Evolutionary conservation across 495 filamentous ascomycete genomes (phyloP).

Genomic region (Eremomyces bilateralis): DNA sequence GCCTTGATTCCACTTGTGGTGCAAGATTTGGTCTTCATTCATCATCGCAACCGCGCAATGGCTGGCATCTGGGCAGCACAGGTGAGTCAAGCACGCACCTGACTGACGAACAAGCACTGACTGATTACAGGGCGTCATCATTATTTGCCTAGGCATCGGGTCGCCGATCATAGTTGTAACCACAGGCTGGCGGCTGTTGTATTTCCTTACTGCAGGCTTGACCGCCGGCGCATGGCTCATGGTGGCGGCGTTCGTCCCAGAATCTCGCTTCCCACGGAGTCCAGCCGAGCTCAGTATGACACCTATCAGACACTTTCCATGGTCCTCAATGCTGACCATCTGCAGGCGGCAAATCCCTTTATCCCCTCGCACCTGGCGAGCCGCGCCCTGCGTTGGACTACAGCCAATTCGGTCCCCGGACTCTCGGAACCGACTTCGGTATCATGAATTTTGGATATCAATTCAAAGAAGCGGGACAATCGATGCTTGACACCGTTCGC

Average conservation of each 20-base stretch:
- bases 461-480: not conserved
- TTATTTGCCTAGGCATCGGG: conserved; percentile 9
- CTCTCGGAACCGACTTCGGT: not conserved
- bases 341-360: conserved; percentile 1
- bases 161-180: conserved; percentile 10
- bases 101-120: no score
- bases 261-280: conserved; percentile 12
- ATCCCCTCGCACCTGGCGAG: conserved; percentile 4
- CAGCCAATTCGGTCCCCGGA: not conserved
- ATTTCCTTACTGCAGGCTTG: conserved; percentile 11
- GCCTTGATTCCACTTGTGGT: conserved; percentile 13
- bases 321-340: no score
- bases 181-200: conserved; percentile 14
- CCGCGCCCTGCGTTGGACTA: conserved; percentile 5
- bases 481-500: not conserved
- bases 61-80: conserved; percentile 10
- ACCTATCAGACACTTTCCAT: not conserved
- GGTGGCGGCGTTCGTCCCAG: conserved; percentile 10
- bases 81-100: no score
- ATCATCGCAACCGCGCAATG: conserved; percentile 13
- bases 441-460: not conserved
- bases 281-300: conserved; percentile 5
- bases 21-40: conserved; percentile 14
- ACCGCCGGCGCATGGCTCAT: conserved; percentile 10
- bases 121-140: conserved; percentile 12